Conservation (phyloP, 1,284 basidiomycete species). For the Farysia itapuensis region DNA sequence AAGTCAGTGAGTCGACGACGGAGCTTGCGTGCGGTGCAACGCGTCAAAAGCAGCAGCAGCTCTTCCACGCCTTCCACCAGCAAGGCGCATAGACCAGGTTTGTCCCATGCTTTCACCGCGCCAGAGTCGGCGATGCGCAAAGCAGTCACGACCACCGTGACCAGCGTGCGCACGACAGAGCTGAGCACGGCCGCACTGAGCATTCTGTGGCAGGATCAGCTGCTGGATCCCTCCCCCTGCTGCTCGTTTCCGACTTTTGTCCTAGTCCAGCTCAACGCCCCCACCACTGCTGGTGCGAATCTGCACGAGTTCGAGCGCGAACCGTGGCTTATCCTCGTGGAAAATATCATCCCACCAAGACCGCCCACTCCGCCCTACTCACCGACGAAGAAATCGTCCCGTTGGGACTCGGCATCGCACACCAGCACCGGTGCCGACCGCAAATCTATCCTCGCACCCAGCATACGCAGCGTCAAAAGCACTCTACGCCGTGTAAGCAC, state of each 20-base stretch:
- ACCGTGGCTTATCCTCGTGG: slow-evolving; percentile 20
- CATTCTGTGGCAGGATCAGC: slow-evolving; percentile 28
- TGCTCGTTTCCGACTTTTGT: slow-evolving; percentile 13
- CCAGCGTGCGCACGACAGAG: not conserved
- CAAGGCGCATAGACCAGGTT: not conserved
- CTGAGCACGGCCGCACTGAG: slow-evolving; percentile 5
- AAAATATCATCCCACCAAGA: slow-evolving; percentile 27
- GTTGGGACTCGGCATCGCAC: not conserved
- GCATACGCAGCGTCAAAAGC: slow-evolving; percentile 17
- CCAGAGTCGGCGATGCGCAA: not conserved
- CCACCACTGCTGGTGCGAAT: not conserved
- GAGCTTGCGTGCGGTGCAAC: slow-evolving; percentile 1
- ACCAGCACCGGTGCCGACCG: slow-evolving; percentile 2
- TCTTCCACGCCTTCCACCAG: too few species aligned
- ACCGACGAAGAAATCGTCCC: not conserved
- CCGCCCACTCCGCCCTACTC: slow-evolving; percentile 16
- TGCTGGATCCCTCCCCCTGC: slow-evolving; percentile 17
- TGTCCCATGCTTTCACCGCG: not conserved
- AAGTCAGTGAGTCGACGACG: not conserved
- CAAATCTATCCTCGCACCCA: slow-evolving; percentile 29
- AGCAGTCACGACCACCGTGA: slow-evolving; percentile 1
- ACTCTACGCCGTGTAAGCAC: slow-evolving; percentile 17
- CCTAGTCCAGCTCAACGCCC: slow-evolving; percentile 13
- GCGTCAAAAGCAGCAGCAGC: slow-evolving; percentile 3
- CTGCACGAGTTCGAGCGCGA: not conserved